These are phyloP conservation scores for Termitomyces sp. DNA, from an alignment of 768 basidiomycete genomes.

Conservation along the genomic window DNA sequence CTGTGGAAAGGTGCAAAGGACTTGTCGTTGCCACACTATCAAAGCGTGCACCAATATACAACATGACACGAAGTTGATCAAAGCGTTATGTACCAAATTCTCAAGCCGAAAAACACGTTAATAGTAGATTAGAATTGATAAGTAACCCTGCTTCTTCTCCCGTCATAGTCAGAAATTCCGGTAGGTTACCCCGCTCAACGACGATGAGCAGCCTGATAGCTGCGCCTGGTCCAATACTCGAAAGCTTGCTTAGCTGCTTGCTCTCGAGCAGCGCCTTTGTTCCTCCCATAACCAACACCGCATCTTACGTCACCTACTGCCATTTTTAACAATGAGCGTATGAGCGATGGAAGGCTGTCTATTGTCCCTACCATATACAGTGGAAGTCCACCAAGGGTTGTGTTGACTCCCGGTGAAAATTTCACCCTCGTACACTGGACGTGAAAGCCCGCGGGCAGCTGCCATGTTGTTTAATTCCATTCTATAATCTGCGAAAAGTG, in stretches of 20 bases:
- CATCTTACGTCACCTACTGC: neutral
- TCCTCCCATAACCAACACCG: neutral
- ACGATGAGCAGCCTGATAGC: neutral
- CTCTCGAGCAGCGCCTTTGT: slow-evolving; percentile 3
- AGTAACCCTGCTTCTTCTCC: too few relatives aligned
- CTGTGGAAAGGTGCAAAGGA: too few relatives aligned
- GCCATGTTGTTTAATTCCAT: neutral
- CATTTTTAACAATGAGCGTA: neutral
- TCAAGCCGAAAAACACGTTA: too few relatives aligned
- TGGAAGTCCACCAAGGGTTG: slow-evolving; percentile 1
- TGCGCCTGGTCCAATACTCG: neutral
- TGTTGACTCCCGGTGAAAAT: neutral
- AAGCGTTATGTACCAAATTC: too few relatives aligned
- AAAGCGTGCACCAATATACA: too few relatives aligned
- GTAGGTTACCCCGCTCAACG: too few relatives aligned
- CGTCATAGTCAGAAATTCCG: too few relatives aligned
- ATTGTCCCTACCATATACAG: slow-evolving; percentile 2
- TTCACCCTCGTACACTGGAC: neutral
- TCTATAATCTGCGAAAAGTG: neutral
- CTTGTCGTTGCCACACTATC: too few relatives aligned
- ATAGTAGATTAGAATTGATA: too few relatives aligned
- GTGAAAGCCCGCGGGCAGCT: neutral
- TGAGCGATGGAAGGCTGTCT: neutral
- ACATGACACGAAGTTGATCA: too few relatives aligned
- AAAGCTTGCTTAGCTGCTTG: neutral